Conservation (phyloP, 1,139 yeast genomes). For the Suhomyces wounanorum region DNA sequence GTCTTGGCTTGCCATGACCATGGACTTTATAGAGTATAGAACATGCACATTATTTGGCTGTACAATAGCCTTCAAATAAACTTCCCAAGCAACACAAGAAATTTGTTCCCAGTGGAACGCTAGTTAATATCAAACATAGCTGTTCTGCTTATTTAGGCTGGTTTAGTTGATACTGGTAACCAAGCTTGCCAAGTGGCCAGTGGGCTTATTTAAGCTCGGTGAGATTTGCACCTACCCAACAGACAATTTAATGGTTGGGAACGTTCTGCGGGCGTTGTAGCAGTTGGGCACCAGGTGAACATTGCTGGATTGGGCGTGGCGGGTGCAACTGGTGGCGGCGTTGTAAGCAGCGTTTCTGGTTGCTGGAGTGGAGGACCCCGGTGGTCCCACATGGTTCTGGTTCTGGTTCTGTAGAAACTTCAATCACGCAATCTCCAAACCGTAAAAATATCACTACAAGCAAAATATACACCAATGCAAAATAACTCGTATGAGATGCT, state of each 20-base stretch:
- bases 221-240: not conserved
- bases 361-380: not conserved
- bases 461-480: not conserved
- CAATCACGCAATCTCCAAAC: not conserved
- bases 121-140: no score
- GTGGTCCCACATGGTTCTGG: not conserved
- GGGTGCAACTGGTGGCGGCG: constrained; percentile 1
- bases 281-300: not conserved
- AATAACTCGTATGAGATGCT: not conserved
- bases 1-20: not conserved
- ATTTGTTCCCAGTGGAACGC: no score
- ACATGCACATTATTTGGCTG: not conserved
- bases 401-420: not conserved
- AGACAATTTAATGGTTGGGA: not conserved
- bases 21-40: not conserved
- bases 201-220: not conserved
- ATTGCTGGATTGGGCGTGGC: constrained; percentile 1
- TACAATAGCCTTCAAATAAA: not conserved
- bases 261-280: not conserved
- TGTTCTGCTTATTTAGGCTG: no score
- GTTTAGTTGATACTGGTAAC: no score
- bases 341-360: not conserved
- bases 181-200: not conserved
- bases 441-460: not conserved
- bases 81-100: no score